Evolutionary conservation across 129 eudicot genomes (phyloP).

Genomic region (Kitagawia praeruptora): DNA sequence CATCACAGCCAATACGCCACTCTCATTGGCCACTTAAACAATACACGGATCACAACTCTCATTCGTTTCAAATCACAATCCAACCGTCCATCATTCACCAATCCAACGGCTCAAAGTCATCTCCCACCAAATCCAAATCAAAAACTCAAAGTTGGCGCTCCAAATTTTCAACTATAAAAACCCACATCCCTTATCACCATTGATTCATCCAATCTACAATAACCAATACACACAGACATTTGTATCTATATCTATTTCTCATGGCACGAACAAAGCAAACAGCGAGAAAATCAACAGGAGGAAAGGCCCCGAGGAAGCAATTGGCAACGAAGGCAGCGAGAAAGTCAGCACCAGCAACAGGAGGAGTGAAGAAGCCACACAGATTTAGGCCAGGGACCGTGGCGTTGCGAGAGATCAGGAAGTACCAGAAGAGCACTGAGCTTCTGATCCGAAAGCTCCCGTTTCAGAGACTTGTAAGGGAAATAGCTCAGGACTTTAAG

Average conservation of each 20-base stretch:
- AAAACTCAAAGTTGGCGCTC: slow-evolving; percentile 19
- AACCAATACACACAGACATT: background rate
- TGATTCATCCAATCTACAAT: background rate
- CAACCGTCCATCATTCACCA: background rate
- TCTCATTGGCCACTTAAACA: background rate
- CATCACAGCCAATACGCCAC: background rate
- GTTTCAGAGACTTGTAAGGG: slow-evolving; percentile 43
- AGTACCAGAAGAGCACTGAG: slow-evolving; percentile 52
- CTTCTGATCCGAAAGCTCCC: slow-evolving; percentile 39
- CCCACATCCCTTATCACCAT: background rate
- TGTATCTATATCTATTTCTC: background rate
- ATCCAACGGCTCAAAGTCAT: background rate
- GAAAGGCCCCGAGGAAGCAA: slow-evolving; percentile 52
- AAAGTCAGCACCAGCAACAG: slow-evolving; percentile 53
- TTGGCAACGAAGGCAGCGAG: slow-evolving; percentile 41
- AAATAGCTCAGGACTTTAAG: slow-evolving; percentile 51
- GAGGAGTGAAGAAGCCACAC: slow-evolving; percentile 57
- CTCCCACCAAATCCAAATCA: background rate
- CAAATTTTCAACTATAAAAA: background rate
- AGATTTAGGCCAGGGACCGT: slow-evolving; percentile 51
- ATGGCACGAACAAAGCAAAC: slow-evolving; percentile 60
- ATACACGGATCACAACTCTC: background rate
- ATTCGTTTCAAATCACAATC: background rate
- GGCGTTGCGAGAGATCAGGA: slow-evolving; percentile 39
- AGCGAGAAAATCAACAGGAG: slow-evolving; percentile 49